Evolutionary conservation across 2,329 filamentous ascomycete species (phyloP).

Genomic region (Aspergillus felis): DNA sequence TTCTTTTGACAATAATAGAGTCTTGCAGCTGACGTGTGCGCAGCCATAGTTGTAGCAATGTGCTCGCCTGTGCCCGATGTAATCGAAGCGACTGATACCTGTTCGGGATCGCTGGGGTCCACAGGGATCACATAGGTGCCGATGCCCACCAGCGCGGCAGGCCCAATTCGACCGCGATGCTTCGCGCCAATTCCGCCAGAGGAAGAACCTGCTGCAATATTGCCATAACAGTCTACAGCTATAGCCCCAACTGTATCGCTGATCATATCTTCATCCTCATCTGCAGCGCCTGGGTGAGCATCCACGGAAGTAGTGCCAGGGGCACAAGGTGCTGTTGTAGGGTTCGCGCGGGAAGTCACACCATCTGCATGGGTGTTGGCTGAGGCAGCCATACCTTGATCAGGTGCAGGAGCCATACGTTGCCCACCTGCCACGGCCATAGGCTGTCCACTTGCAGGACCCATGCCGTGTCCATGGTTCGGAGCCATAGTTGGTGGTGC

Average conservation of each 20-base stretch:
- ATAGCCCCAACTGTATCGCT: slow-evolving; percentile 96
- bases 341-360: neutral
- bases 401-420: neutral
- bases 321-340: neutral
- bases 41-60: slow-evolving; percentile 93
- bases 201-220: slow-evolving; percentile 90
- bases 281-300: neutral
- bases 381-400: neutral
- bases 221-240: slow-evolving; percentile 78
- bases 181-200: slow-evolving; percentile 99
- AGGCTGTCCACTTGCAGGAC: neutral
- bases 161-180: slow-evolving; percentile 83
- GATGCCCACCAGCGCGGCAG: slow-evolving; percentile 86
- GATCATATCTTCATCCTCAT: slow-evolving; percentile 57
- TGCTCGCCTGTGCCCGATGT: slow-evolving; percentile 96
- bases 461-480: neutral
- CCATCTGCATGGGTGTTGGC: neutral
- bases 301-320: neutral
- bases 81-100: slow-evolving; percentile 72
- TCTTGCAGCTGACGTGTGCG: slow-evolving; percentile 78
- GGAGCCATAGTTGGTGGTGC: neutral
- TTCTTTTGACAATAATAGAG: slow-evolving; percentile 68
- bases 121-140: slow-evolving; percentile 84
- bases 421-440: neutral
- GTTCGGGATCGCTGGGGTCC: slow-evolving; percentile 65